A percentile compares a stretch with the other conserved stretches of the same genome.
Evolutionary conservation across 345 rosid species (phyloP).

Genomic region (Acer campestre): DNA sequence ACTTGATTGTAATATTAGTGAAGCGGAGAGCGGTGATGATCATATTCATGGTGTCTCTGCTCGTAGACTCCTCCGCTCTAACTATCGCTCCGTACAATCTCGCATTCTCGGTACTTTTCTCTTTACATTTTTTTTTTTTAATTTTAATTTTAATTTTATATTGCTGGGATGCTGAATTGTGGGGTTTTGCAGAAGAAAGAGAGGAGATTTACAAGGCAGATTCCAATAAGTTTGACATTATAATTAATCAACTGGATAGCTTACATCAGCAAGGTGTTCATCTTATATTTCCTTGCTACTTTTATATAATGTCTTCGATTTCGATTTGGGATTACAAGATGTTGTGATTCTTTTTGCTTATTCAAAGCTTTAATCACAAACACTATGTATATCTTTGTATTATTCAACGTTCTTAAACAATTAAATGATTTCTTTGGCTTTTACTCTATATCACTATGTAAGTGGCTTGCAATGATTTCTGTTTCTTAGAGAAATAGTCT

Average conservation of each 20-base stretch:
- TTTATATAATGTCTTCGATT: background rate
- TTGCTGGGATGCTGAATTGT: background rate
- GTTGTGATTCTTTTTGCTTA: background rate
- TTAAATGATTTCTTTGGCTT: background rate
- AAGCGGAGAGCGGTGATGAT: background rate
- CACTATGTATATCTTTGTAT: too few relatives aligned
- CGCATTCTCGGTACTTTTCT: conserved; percentile 33
- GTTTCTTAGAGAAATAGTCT: background rate
- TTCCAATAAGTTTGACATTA: conserved; percentile 31
- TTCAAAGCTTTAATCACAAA: too few relatives aligned
- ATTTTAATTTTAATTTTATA: background rate
- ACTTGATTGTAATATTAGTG: background rate
- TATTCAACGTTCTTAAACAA: too few relatives aligned
- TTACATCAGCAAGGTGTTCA: conserved; percentile 44
- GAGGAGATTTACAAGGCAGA: conserved; percentile 35
- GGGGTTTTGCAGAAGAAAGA: conserved; percentile 32
- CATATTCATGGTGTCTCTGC: background rate
- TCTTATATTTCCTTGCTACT: background rate
- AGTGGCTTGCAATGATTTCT: too few relatives aligned
- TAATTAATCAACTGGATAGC: conserved; percentile 37
- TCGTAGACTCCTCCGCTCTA: conserved; percentile 29
- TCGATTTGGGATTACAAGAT: background rate
- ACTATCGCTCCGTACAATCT: conserved; percentile 39
- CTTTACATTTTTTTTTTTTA: background rate
- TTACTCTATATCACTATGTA: too few relatives aligned